phyloP scores from a whole-genome alignment of 305 asterid genomes.

The Fraxinus greggii region DNA sequence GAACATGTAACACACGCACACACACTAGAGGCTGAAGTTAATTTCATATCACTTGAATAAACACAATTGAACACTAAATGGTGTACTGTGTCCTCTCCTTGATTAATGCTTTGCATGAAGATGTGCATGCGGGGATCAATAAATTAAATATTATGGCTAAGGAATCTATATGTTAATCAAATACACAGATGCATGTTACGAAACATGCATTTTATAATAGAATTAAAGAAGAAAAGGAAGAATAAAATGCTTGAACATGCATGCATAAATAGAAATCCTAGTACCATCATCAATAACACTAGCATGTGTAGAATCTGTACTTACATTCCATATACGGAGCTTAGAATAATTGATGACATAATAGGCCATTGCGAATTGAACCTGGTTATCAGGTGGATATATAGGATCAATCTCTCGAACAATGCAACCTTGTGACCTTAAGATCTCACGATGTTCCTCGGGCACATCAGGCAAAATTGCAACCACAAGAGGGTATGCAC shows the following conservation, averaged over 20 bases:
- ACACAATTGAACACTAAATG: not conserved
- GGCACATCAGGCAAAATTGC: conserved; percentile 34
- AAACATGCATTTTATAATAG: too few species aligned
- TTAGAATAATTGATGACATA: conserved; percentile 34
- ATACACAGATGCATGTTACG: too few species aligned
- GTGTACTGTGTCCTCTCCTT: not conserved
- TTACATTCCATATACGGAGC: conserved; percentile 38
- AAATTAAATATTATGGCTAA: not conserved
- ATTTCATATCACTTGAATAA: not conserved
- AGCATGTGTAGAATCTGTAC: not conserved
- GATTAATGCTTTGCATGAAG: not conserved
- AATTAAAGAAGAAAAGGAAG: not conserved
- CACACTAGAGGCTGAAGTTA: not conserved
- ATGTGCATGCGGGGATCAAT: not conserved
- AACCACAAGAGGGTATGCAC: conserved; percentile 34
- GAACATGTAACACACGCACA: not conserved
- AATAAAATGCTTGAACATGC: not conserved
- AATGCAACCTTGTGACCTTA: conserved; percentile 32
- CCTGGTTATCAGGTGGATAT: conserved; percentile 29
- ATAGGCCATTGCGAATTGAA: conserved; percentile 35
- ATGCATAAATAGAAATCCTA: not conserved
- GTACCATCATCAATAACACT: not conserved
- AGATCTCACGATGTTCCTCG: conserved; percentile 28
- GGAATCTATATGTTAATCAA: not conserved
- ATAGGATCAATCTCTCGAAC: conserved; percentile 31